Percentiles rank a stretch among this genome's conserved stretches.
phyloP scores from a whole-genome alignment of 1,284 basidiomycete species.

The Meripilus lineatus region DNA sequence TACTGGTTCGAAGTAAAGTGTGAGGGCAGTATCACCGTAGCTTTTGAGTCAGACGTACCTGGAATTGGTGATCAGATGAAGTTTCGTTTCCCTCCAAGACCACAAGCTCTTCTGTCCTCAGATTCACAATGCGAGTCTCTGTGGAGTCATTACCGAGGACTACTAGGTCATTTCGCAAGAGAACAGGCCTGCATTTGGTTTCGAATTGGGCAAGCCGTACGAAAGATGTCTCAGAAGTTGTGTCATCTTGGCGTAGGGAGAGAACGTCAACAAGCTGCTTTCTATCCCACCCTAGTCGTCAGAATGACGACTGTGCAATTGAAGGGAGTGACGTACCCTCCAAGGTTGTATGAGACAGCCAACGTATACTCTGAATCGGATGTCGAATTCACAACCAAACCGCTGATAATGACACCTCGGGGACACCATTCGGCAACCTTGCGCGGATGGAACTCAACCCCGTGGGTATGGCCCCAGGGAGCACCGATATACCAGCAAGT shows the following conservation, averaged over 20 bases:
- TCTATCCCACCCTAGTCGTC: slow-evolving; percentile 8
- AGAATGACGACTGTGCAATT: not conserved
- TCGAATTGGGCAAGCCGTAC: slow-evolving; percentile 23
- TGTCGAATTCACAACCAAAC: slow-evolving; percentile 44
- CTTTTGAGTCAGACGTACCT: no score
- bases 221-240: not conserved
- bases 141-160: slow-evolving; percentile 47
- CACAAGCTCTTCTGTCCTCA: slow-evolving; percentile 41
- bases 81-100: slow-evolving; percentile 36
- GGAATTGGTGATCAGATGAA: slow-evolving; percentile 27
- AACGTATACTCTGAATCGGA: slow-evolving; percentile 38
- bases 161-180: slow-evolving; percentile 44
- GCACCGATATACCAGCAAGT: slow-evolving; percentile 43
- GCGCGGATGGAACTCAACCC: slow-evolving; percentile 7
- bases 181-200: slow-evolving; percentile 39
- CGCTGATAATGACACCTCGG: slow-evolving; percentile 44
- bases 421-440: slow-evolving; percentile 47
- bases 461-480: no score
- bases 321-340: slow-evolving; percentile 16
- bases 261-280: slow-evolving; percentile 21
- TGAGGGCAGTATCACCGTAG: slow-evolving; percentile 6
- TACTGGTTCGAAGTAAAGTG: no score
- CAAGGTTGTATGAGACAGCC: slow-evolving; percentile 39
- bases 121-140: slow-evolving; percentile 48
- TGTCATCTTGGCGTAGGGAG: slow-evolving; percentile 4